Base-by-base conservation (phyloP, 371 early-diverging fungal species). In the Circinella umbellata region DNA sequence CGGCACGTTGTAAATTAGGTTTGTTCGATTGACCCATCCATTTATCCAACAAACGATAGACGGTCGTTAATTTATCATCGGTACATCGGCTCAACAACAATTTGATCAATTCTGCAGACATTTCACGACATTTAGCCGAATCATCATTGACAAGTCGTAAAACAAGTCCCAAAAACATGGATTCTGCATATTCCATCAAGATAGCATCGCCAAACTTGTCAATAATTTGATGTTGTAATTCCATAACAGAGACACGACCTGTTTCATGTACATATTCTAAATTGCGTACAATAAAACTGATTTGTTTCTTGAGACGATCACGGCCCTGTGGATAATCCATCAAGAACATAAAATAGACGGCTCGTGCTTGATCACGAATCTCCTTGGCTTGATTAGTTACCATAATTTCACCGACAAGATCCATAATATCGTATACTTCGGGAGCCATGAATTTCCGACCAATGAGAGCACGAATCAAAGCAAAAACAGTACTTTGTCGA, bases 271-370 rank as follows among this genome's bases (percentile, higher is more conserved):
- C 92, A 75, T 96, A 99, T 66, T 89, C 86, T 61, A 97, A 81
- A 77, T 98, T 98, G 74, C 93, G 90, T 71, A 95, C 82, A 61
- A 97, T 77, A 73, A 95, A 96, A 68, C 86, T 88, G 86, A 98
- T 91, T 71, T 93, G 92, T 67, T 88, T 91, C 71, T 87, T 80
- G 47, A 98, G 80, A 60, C 95, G 88, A 4, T 85, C 83, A 47
- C 86, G 85, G 49, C 96, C 96, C 73, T 94, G 94, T 37, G 98
- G 99, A 78, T 97, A 99, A 66, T 96, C 94, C 78, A 98, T 84
- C 70, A 98, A 77, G 86, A 98, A 99, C 75, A 92, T 91, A 62
- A 96, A 87, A 74, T 89, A 91, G 0, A 90, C 88, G 14, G 90
- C 85, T 4, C 96, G 91, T 62, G 95, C 95, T 63, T 92, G 87